These are phyloP conservation scores for Melanogaster broomeanus DNA, from an alignment of 768 basidiomycete genomes.

Conservation along the genomic window DNA sequence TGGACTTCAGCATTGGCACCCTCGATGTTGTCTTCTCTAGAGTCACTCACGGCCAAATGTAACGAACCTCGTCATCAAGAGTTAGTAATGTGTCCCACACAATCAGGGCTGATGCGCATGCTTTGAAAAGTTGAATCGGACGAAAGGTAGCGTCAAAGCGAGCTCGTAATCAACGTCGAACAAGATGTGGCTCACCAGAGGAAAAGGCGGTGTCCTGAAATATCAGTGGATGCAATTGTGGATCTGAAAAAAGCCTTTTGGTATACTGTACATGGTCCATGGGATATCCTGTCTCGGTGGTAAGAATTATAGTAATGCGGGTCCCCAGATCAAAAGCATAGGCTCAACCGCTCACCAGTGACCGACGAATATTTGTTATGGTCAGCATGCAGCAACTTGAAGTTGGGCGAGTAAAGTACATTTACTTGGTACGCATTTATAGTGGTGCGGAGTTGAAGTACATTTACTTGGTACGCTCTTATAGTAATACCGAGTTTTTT, in stretches of 20 bases:
- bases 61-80: conserved; percentile 14
- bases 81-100: conserved; percentile 19
- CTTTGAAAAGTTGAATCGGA: conserved; percentile 7
- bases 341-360: no score
- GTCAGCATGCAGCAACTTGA: no score
- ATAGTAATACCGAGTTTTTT: no score
- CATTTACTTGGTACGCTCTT: no score
- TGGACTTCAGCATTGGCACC: neutral
- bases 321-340: no score
- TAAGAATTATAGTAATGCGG: no score
- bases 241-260: conserved; percentile 2
- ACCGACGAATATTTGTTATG: no score
- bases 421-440: no score
- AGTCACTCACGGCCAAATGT: conserved; percentile 24
- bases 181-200: conserved; percentile 6
- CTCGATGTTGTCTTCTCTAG: neutral
- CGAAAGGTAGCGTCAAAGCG: neutral
- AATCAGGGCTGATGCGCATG: conserved; percentile 6
- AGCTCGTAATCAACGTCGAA: neutral
- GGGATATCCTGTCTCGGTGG: no score
- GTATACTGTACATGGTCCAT: no score
- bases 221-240: neutral
- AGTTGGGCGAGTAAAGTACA: no score
- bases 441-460: no score
- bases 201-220: conserved; percentile 5